Evolutionary conservation across 345 rosid genomes (phyloP).

Genomic region (Salix suchowensis): DNA sequence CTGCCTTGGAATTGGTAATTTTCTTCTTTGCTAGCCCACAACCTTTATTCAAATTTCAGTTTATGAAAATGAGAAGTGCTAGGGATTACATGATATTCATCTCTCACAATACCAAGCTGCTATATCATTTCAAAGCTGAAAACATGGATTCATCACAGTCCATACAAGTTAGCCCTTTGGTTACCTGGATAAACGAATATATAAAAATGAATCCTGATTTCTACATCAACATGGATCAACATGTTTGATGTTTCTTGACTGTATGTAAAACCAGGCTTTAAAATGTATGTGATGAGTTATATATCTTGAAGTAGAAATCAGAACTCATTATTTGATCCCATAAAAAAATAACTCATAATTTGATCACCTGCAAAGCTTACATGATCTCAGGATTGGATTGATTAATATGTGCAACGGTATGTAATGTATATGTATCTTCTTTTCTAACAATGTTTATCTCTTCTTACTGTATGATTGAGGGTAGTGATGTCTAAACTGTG

Average conservation of each 20-base stretch:
- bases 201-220: background rate
- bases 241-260: background rate
- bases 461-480: background rate
- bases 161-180: background rate
- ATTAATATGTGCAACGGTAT: background rate
- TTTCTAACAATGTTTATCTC: background rate
- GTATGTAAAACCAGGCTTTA: background rate
- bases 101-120: background rate
- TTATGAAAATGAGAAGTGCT: background rate
- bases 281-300: background rate
- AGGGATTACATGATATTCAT: background rate
- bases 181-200: background rate
- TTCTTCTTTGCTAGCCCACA: background rate
- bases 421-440: background rate
- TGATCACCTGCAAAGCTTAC: background rate
- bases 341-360: background rate
- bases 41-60: background rate
- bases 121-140: background rate
- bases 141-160: background rate
- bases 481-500: background rate
- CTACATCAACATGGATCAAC: background rate
- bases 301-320: background rate
- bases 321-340: background rate
- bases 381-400: background rate
- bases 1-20: constrained; percentile 78